These are phyloP conservation scores for Penicillium sp. DNA, from an alignment of 2,329 filamentous ascomycete genomes.

Conservation along the genomic window DNA sequence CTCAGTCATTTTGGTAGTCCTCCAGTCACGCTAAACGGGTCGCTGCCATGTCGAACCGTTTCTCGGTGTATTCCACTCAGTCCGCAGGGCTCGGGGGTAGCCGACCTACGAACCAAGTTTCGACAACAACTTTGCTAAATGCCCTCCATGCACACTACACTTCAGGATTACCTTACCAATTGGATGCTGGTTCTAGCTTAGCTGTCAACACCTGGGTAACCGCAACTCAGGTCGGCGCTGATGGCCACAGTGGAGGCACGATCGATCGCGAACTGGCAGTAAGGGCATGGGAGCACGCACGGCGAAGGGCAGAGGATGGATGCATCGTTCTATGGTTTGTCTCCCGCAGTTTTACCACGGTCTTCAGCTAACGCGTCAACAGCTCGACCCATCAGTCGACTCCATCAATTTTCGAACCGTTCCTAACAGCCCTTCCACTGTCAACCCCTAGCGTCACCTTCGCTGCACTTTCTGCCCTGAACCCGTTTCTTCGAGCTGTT, in stretches of 20 bases:
- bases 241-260: conserved; percentile 74
- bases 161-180: conserved; percentile 77
- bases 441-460: conserved; percentile 75
- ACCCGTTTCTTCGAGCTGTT: conserved; percentile 84
- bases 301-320: conserved; percentile 91
- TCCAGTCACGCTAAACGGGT: background rate
- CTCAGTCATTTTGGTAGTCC: background rate
- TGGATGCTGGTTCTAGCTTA: conserved; percentile 88
- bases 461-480: conserved; percentile 78
- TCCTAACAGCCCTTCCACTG: conserved; percentile 80
- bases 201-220: conserved; percentile 97
- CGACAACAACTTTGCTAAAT: conserved; percentile 91
- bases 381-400: conserved; percentile 89
- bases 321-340: conserved; percentile 86
- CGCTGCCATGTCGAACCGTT: conserved; percentile 63
- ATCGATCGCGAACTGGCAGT: conserved; percentile 79
- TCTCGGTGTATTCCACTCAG: conserved; percentile 65
- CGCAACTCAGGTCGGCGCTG: conserved; percentile 70
- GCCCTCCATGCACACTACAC: conserved; percentile 88
- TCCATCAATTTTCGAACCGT: conserved; percentile 81
- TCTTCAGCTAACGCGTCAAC: conserved; percentile 2
- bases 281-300: conserved; percentile 94
- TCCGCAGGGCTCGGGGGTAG: conserved; percentile 61
- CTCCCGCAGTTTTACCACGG: background rate
- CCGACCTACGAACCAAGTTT: conserved; percentile 74